These are phyloP conservation scores for Clavispora fructus DNA, from an alignment of 805 yeast species.

Conservation along the genomic window DNA sequence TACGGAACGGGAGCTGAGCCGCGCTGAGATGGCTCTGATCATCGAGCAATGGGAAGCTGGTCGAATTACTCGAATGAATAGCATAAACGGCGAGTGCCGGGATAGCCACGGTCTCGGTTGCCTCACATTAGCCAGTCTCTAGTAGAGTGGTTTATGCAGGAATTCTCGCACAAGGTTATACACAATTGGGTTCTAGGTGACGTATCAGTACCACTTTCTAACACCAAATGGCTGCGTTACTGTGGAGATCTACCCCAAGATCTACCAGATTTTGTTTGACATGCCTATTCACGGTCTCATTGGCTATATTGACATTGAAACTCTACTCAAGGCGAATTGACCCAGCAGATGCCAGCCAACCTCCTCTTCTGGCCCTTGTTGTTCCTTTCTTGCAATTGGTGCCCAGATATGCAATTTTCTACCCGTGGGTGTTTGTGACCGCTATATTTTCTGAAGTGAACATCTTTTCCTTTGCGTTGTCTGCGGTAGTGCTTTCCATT, in stretches of 20 bases:
- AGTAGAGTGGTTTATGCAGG: neutral
- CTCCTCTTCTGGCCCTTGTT: conserved; percentile 29
- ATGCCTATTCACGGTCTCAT: conserved; percentile 27
- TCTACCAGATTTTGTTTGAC: conserved; percentile 43
- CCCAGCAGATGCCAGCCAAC: neutral
- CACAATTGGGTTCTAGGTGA: neutral
- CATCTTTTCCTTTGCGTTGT: conserved; percentile 39
- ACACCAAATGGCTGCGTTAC: conserved; percentile 9
- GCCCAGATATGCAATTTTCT: conserved; percentile 47
- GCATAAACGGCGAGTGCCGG: conserved; percentile 6
- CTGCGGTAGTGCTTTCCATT: conserved; percentile 30
- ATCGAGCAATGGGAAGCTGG: conserved; percentile 26
- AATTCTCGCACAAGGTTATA: neutral
- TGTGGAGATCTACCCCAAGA: conserved; percentile 29
- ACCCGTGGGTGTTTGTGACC: conserved; percentile 62
- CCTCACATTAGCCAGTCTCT: conserved; percentile 16
- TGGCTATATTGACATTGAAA: conserved; percentile 39
- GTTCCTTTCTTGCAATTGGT: conserved; percentile 61
- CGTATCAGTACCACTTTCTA: neutral
- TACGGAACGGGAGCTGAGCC: conserved; percentile 21
- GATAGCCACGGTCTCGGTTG: conserved; percentile 4
- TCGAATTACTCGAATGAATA: conserved; percentile 4
- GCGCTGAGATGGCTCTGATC: conserved; percentile 26
- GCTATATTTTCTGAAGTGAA: conserved; percentile 62
- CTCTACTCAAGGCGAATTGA: conserved; percentile 14